phyloP scores from a whole-genome alignment of 768 basidiomycete genomes.

The Tubosaeta sp. region DNA sequence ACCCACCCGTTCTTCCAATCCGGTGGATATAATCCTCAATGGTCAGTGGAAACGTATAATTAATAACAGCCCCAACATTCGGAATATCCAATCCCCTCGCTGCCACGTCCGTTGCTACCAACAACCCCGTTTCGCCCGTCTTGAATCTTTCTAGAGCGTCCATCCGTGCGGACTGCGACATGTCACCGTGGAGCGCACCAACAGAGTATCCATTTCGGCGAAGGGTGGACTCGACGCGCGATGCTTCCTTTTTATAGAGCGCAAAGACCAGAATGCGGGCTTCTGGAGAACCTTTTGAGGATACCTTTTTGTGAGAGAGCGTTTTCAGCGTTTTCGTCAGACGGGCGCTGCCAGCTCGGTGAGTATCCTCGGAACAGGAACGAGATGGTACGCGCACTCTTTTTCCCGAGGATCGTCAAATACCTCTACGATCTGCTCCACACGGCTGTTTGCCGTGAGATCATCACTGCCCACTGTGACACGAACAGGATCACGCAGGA shows the following conservation, averaged over 20 bases:
- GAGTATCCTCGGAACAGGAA: neutral
- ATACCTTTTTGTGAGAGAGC: conserved; percentile 59
- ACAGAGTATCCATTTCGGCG: conserved; percentile 71
- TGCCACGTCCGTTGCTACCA: conserved; percentile 97
- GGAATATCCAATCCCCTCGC: conserved; percentile 97
- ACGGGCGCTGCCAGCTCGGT: conserved; percentile 43
- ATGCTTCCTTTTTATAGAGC: conserved; percentile 95
- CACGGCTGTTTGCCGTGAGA: conserved; percentile 87
- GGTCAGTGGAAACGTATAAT: conserved; percentile 97
- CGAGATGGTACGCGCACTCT: conserved; percentile 53
- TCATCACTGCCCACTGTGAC: conserved; percentile 97
- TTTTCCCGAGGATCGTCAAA: conserved; percentile 82
- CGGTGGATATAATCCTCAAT: conserved; percentile 92
- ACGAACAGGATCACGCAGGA: conserved; percentile 78
- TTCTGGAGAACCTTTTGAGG: conserved; percentile 43
- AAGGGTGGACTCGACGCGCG: conserved; percentile 82
- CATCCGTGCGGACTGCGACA: conserved; percentile 81
- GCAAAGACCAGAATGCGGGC: conserved; percentile 88
- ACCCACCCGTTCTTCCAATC: conserved; percentile 78
- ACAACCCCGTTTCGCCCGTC: conserved; percentile 67
- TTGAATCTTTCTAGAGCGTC: conserved; percentile 86
- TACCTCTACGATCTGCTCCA: conserved; percentile 92
- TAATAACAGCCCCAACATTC: conserved; percentile 89
- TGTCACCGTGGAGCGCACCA: conserved; percentile 84
- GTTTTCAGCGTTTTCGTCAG: conserved; percentile 53